Base-by-base conservation (phyloP, 495 filamentous ascomycete species). In the Elaphomyces granulatus region DNA sequence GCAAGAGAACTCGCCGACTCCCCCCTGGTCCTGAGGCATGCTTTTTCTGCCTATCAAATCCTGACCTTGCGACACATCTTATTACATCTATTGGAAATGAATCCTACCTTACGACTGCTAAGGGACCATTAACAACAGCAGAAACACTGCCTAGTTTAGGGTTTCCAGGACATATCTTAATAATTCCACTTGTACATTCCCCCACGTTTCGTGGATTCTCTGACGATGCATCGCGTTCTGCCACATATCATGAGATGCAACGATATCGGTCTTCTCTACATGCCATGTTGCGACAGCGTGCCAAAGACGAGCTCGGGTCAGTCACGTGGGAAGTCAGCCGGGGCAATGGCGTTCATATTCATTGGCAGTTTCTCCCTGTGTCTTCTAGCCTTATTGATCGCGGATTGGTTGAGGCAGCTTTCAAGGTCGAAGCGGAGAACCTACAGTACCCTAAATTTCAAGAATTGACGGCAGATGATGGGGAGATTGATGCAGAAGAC, bases 361-460 rank as follows among this genome's bases (percentile, higher is more conserved):
- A 94, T 51, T 95, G 88, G 90, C 90, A 98, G 64, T 88, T 92
- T 49, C 66, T 95, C 20, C 88, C 90, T 2, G 69, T 93, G 1
- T 70, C 80, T 0, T 52, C 66, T 0, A 67, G 77, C 8, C 57
- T 83, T 16, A 67, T 93, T 31, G 54, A 52, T 8, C 71, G 74
- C 32, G 78, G 79, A 0, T 64, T 87, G 1, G 81, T 92, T 6
- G 80, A 87, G 49, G 83, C 80, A 0, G 87, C 75, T 0, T 94
- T 94, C 66, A 74, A 77, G 42, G 81, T 86, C 12, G 74, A 87
- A 51, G 86, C 84, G 0, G 80, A 87, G 51, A 87, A 90, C 46
- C 52, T 75, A 15, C 64, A 74, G 37, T 82, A 81, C 39, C 83
- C 82, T 1, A 59, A 65, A 16, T 64, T 66, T 47, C 49, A 56